Evolutionary conservation across 257 asterid species (phyloP).

Genomic region (Petunia axillaris): DNA sequence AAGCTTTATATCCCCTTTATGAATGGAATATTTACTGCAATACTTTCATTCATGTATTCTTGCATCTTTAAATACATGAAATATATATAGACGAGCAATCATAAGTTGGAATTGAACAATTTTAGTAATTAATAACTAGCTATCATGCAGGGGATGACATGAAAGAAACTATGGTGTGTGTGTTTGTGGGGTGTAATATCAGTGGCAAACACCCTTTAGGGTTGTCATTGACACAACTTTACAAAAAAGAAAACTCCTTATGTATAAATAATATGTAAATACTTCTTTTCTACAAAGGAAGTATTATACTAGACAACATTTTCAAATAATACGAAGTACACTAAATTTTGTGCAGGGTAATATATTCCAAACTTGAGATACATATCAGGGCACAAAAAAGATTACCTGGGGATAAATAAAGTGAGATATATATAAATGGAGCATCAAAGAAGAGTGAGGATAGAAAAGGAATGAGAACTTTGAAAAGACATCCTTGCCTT

Average conservation of each 20-base stretch:
- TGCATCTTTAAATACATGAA: background rate
- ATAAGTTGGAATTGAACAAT: background rate
- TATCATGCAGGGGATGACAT: background rate
- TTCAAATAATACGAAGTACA: background rate
- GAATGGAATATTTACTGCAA: slow-evolving; percentile 4
- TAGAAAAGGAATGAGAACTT: background rate
- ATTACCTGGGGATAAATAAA: background rate
- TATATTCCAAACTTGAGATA: background rate
- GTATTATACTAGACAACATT: too few relatives aligned
- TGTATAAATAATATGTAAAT: too few relatives aligned
- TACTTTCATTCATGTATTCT: background rate
- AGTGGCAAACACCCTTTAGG: too few relatives aligned
- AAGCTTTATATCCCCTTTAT: background rate
- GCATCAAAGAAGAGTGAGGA: too few relatives aligned
- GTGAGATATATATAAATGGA: too few relatives aligned
- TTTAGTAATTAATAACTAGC: too few relatives aligned
- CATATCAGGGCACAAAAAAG: background rate
- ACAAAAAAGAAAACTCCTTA: too few relatives aligned
- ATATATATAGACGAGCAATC: background rate
- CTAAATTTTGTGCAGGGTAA: too few relatives aligned
- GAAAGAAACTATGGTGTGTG: background rate
- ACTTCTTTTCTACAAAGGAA: too few relatives aligned
- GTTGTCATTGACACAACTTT: too few relatives aligned
- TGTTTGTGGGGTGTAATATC: too few relatives aligned
- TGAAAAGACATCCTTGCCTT: slow-evolving; percentile 38